Evolutionary conservation across 1,139 yeast genomes (phyloP).

Genomic region (Ogataea hybrid): DNA sequence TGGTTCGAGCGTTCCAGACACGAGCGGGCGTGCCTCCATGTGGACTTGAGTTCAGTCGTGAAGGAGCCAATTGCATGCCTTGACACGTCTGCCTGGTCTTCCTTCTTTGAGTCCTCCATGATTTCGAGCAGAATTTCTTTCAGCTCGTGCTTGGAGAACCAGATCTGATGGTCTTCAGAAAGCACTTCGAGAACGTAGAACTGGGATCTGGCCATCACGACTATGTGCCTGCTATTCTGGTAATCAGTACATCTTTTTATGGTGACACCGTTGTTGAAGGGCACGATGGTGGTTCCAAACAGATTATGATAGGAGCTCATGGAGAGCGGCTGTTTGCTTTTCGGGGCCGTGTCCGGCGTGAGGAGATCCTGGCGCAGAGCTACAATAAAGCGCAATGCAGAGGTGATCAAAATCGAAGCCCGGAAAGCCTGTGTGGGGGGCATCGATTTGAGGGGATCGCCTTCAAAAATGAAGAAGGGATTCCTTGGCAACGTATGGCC

Average conservation of each 20-base stretch:
- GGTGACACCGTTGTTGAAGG: conserved; percentile 46
- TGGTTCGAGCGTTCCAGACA: conserved; percentile 47
- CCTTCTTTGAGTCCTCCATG: conserved; percentile 41
- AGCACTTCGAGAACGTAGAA: conserved; percentile 62
- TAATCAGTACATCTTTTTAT: conserved; percentile 27
- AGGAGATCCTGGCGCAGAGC: conserved; percentile 54
- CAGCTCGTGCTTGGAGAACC: conserved; percentile 58
- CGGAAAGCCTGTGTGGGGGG: conserved; percentile 62
- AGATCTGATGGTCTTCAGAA: conserved; percentile 36
- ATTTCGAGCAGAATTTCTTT: conserved; percentile 49
- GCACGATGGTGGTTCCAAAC: conserved; percentile 67
- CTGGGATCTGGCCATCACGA: conserved; percentile 60
- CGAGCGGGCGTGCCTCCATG: conserved; percentile 60
- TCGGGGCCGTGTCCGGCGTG: conserved; percentile 56
- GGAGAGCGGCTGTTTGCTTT: conserved; percentile 50
- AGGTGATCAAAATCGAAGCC: conserved; percentile 63
- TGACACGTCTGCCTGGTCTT: conserved; percentile 42
- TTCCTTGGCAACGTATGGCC: conserved; percentile 75
- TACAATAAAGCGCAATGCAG: conserved; percentile 62
- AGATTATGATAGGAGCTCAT: conserved; percentile 66
- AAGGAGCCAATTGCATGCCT: conserved; percentile 65
- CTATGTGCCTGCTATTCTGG: conserved; percentile 44
- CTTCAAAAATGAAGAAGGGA: conserved; percentile 69
- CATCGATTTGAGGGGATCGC: conserved; percentile 63
- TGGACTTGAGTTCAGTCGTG: conserved; percentile 62